phyloP scores from a whole-genome alignment of 2,329 filamentous ascomycete genomes.

The Colletotrichum lini region DNA sequence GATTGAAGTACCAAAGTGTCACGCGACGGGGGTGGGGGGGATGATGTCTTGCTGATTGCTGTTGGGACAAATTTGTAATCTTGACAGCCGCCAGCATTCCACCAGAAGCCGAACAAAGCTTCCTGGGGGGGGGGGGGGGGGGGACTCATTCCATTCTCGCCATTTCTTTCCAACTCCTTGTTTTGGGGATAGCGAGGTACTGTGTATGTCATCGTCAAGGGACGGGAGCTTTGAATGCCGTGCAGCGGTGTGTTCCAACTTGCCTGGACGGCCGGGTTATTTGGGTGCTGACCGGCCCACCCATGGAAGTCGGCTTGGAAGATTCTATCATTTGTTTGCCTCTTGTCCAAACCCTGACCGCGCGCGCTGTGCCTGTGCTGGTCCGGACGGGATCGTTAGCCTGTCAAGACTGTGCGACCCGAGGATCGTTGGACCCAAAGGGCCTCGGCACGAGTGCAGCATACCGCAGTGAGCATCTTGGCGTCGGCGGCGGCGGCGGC shows the following conservation, averaged over 20 bases:
- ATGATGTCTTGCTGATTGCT: too few species aligned
- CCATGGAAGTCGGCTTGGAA: conserved; percentile 32
- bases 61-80: neutral
- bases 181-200: neutral
- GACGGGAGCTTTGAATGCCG: conserved; percentile 8
- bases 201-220: neutral
- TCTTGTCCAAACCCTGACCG: neutral
- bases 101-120: neutral
- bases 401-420: too few species aligned
- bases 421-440: neutral
- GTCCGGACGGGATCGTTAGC: neutral
- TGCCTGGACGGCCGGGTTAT: conserved; percentile 1
- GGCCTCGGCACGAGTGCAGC: neutral
- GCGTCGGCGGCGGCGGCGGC: too few species aligned
- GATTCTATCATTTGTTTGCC: conserved; percentile 4
- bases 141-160: neutral
- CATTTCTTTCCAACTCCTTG: neutral
- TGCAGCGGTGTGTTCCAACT: neutral
- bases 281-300: conserved; percentile 37
- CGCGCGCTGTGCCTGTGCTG: conserved; percentile 4
- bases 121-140: neutral
- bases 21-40: too few species aligned
- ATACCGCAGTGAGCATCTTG: neutral
- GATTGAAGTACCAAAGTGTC: too few species aligned
- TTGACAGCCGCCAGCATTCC: neutral